phyloP scores from a whole-genome alignment of 2,329 filamentous ascomycete species.

The Monosporascus cannonballus region DNA sequence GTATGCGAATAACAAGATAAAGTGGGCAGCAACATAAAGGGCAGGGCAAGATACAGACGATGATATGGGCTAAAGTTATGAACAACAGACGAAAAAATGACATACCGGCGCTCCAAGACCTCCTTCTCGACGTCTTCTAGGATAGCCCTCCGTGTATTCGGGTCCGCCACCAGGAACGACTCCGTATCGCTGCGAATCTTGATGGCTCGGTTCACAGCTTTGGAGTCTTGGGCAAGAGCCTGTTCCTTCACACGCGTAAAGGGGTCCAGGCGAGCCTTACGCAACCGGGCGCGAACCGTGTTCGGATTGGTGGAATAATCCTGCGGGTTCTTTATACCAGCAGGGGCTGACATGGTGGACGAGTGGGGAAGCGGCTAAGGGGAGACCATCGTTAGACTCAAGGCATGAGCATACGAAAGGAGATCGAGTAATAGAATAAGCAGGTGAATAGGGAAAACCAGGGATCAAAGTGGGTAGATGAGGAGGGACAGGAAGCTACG shows the following conservation, averaged over 20 bases:
- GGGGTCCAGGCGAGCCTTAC: constrained; percentile 11
- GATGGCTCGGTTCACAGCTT: constrained; percentile 15
- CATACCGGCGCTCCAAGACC: constrained; percentile 13
- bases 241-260: constrained; percentile 11
- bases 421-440: neutral
- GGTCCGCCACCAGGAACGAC: constrained; percentile 6
- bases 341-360: constrained; percentile 2
- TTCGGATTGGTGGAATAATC: constrained; percentile 21
- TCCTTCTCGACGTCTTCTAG: constrained; percentile 8
- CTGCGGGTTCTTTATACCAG: constrained; percentile 6
- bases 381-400: neutral
- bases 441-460: neutral
- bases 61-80: too few relatives aligned
- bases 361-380: constrained; percentile 3
- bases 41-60: too few relatives aligned
- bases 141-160: constrained; percentile 4
- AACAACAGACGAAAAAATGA: too few relatives aligned
- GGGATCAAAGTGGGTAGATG: too few relatives aligned
- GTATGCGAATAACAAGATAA: neutral
- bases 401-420: too few relatives aligned
- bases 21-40: too few relatives aligned
- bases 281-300: constrained; percentile 16
- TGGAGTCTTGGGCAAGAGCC: constrained; percentile 14
- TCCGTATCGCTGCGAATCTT: constrained; percentile 4
- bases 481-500: too few relatives aligned